Evolutionary conservation across 768 basidiomycete species (phyloP), one percentile per base, ranked within the genome.

Genomic region (Mycena metata): DNA sequence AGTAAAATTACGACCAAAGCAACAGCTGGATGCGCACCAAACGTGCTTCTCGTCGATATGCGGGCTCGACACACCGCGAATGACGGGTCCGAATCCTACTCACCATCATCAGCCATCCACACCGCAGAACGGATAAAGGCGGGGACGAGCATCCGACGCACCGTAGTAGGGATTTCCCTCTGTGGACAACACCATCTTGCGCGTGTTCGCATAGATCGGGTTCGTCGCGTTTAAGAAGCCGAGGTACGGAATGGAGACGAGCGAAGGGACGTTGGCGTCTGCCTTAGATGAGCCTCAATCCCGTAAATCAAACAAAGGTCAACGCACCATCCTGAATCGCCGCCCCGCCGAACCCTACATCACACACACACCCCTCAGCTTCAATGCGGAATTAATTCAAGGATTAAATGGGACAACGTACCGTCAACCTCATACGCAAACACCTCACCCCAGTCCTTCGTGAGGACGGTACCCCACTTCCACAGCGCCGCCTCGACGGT

Each of bases 341-440:
- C 1, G 54, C 57, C 4, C 66, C 66, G 0, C 70, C 70, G 24
- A 42, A 71, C 17, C 70, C 67, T 69, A 23, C 5, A 13, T 15
- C 12, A 19, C 2, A 3, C 30, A 30, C 30, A 30, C 30, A 3
- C 16, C 19, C 5, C 15, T 39, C 39, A 39, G 15, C 39, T 39
- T 36, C 19, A 21, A 36, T n/a, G 15, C 13, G 10, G n/a, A 16
- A 8, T 13, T 46, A 5, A 66, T 21, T 7, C 0, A 21, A 46
- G 7, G 33, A 52, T 3, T 21, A 9, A 30, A 12, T 9, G 15
- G 21, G 21, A 35, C 4, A 5, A 46, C 65, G 41, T 36, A 69
- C 67, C 70, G 19, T 71, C 70, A 16, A 71, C 70, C 42, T 71
- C 70, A 41, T 71, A 71, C 30, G 70, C 70, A 36, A 71, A 71